phyloP scores from a whole-genome alignment of 306 rosid species.

The Sophora flavescens region DNA sequence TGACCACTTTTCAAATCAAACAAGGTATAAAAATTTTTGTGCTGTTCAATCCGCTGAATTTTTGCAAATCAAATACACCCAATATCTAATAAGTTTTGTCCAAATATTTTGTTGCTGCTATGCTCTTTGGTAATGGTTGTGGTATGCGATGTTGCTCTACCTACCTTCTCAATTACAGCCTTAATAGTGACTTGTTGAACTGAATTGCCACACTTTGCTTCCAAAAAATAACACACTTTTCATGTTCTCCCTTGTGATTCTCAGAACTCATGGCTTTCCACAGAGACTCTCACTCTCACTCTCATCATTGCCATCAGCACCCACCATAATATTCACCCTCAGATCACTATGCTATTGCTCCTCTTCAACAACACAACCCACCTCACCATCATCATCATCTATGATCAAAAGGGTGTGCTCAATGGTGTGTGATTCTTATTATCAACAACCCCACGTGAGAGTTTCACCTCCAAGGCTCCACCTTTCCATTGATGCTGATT shows the following conservation, averaged over 20 bases:
- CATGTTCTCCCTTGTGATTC: slow-evolving; percentile 53
- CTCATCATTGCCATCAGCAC: neutral
- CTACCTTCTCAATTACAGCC: too few species aligned
- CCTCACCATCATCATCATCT: slow-evolving; percentile 53
- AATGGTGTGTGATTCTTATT: slow-evolving; percentile 65
- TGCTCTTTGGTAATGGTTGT: too few species aligned
- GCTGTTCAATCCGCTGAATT: too few species aligned
- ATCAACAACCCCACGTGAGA: slow-evolving; percentile 55
- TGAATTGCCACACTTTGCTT: too few species aligned
- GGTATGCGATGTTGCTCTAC: too few species aligned
- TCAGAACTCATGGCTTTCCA: slow-evolving; percentile 53
- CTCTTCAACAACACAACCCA: slow-evolving; percentile 34
- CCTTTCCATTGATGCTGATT: slow-evolving; percentile 58
- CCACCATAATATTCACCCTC: slow-evolving; percentile 40
- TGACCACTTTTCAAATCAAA: too few species aligned
- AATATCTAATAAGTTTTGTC: too few species aligned
- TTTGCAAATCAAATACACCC: too few species aligned
- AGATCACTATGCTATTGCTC: slow-evolving; percentile 46
- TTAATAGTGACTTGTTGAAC: too few species aligned
- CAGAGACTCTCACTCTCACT: slow-evolving; percentile 35
- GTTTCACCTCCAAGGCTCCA: slow-evolving; percentile 57
- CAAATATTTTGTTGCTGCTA: too few species aligned
- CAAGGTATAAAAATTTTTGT: too few species aligned
- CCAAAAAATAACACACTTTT: neutral
- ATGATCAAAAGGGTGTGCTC: slow-evolving; percentile 61